Evolutionary conservation across 352 stramenopile species (phyloP).

Genomic region (Globisporangium sylvaticum): DNA sequence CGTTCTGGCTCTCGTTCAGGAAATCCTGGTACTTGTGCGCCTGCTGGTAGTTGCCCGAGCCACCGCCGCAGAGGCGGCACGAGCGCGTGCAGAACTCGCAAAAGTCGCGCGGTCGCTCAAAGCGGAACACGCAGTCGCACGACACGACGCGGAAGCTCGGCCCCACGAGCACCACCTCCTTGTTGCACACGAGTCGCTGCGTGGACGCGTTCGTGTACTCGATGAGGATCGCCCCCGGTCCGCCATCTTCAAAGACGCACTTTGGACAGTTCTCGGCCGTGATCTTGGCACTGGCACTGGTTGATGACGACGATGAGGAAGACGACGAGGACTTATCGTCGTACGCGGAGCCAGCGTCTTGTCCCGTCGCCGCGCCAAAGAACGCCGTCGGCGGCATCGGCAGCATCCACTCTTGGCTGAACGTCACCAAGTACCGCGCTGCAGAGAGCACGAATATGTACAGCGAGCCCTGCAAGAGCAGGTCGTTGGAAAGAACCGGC

Average conservation of each 20-base stretch:
- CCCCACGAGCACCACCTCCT: constrained; percentile 59
- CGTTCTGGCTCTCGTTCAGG: constrained; percentile 49
- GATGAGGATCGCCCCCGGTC: constrained; percentile 62
- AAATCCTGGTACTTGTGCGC: constrained; percentile 78
- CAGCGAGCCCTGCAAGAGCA: constrained; percentile 38
- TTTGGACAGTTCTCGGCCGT: constrained; percentile 78
- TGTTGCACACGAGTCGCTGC: constrained; percentile 30
- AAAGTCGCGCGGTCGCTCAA: constrained; percentile 53
- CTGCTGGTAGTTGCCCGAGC: constrained; percentile 70
- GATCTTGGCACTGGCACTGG: constrained; percentile 26
- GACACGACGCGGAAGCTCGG: constrained; percentile 80
- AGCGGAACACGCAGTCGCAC: constrained; percentile 82
- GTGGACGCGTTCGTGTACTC: constrained; percentile 59
- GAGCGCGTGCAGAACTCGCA: constrained; percentile 75
- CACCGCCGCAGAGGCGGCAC: constrained; percentile 69
- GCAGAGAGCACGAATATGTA: constrained; percentile 38
- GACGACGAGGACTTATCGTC: constrained; percentile 16
- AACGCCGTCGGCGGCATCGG: constrained; percentile 71
- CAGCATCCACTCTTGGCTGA: constrained; percentile 57
- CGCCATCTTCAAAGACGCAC: constrained; percentile 79
- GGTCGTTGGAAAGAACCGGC: constrained; percentile 32
- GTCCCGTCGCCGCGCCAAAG: constrained; percentile 50
- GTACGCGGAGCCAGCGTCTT: constrained; percentile 43
- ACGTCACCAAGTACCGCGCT: constrained; percentile 37
- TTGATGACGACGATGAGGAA: constrained; percentile 4